These are phyloP conservation scores for Acrocalymma vagum DNA, from an alignment of 2,329 filamentous ascomycete genomes.

Conservation along the genomic window DNA sequence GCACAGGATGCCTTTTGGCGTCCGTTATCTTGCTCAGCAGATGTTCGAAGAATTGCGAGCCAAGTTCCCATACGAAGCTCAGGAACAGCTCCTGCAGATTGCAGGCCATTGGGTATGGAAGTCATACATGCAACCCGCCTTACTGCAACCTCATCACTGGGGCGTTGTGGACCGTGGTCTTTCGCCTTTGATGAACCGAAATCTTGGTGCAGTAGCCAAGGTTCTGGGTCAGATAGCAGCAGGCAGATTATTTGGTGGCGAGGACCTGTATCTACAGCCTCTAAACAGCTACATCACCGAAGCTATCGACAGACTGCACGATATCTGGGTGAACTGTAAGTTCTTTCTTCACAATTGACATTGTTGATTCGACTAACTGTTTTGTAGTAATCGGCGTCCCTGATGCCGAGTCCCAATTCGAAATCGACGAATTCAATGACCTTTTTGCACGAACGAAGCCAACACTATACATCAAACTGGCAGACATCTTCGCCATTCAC, in stretches of 20 bases:
- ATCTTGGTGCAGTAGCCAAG: slow-evolving; percentile 88
- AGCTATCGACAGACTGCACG: slow-evolving; percentile 79
- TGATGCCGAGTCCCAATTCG: slow-evolving; percentile 89
- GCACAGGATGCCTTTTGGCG: slow-evolving; percentile 89
- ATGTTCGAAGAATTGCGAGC: slow-evolving; percentile 80
- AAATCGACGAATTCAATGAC: slow-evolving; percentile 99
- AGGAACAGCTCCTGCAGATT: slow-evolving; percentile 79
- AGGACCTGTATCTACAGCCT: slow-evolving; percentile 95
- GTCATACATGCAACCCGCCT: slow-evolving; percentile 88
- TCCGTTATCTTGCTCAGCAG: slow-evolving; percentile 87
- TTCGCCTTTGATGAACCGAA: slow-evolving; percentile 91
- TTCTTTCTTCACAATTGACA: slow-evolving; percentile 13
- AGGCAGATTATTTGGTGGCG: slow-evolving; percentile 89
- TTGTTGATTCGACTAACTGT: slow-evolving; percentile 42
- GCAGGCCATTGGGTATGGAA: slow-evolving; percentile 94
- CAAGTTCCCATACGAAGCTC: slow-evolving; percentile 82
- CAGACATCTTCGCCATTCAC: slow-evolving; percentile 96
- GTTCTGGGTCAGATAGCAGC: slow-evolving; percentile 88
- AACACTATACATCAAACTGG: slow-evolving; percentile 98
- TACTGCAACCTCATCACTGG: slow-evolving; percentile 89
- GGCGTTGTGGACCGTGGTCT: slow-evolving; percentile 91
- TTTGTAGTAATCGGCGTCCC: slow-evolving; percentile 77
- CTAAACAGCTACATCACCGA: slow-evolving; percentile 91
- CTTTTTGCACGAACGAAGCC: slow-evolving; percentile 96
- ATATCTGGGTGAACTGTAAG: slow-evolving; percentile 74